phyloP scores from a whole-genome alignment of 257 asterid genomes.

The Nyctanthes arbortristis region DNA sequence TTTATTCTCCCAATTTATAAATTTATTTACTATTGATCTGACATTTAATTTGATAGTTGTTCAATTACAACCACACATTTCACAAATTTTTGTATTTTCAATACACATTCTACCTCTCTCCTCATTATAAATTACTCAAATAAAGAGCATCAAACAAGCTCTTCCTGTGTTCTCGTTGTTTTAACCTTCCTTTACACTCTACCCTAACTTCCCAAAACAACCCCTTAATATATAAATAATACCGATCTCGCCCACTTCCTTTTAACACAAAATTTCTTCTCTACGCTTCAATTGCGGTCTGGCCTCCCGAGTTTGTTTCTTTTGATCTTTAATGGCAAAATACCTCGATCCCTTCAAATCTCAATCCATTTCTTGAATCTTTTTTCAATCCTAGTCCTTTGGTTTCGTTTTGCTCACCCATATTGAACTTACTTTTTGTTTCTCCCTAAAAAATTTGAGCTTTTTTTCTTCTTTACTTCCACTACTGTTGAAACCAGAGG shows the following conservation, averaged over 20 bases:
- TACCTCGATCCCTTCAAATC: constrained; percentile 34
- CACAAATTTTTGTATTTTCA: too few relatives aligned
- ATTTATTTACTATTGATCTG: too few relatives aligned
- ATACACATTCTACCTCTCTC: neutral
- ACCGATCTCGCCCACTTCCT: constrained; percentile 29
- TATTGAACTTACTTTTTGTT: constrained; percentile 33
- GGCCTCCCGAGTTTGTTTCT: constrained; percentile 43
- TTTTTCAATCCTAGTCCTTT: constrained; percentile 19
- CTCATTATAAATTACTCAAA: too few relatives aligned
- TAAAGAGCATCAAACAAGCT: too few relatives aligned
- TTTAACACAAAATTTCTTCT: constrained; percentile 15
- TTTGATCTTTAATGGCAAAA: constrained; percentile 22
- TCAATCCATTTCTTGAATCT: constrained; percentile 32
- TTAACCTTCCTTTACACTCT: constrained; percentile 41
- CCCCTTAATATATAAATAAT: constrained; percentile 35
- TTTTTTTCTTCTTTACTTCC: constrained; percentile 26
- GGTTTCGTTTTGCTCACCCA: constrained; percentile 26
- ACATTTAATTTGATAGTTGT: too few relatives aligned
- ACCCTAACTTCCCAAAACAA: constrained; percentile 51
- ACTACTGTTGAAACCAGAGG: constrained; percentile 30
- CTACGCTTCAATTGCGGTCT: constrained; percentile 32
- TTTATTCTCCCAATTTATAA: too few relatives aligned
- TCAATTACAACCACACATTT: too few relatives aligned
- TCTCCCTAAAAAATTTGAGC: constrained; percentile 31
- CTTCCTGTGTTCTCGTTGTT: too few relatives aligned